phyloP scores from a whole-genome alignment of 352 stramenopile species.

The Pythium folliculosum region DNA sequence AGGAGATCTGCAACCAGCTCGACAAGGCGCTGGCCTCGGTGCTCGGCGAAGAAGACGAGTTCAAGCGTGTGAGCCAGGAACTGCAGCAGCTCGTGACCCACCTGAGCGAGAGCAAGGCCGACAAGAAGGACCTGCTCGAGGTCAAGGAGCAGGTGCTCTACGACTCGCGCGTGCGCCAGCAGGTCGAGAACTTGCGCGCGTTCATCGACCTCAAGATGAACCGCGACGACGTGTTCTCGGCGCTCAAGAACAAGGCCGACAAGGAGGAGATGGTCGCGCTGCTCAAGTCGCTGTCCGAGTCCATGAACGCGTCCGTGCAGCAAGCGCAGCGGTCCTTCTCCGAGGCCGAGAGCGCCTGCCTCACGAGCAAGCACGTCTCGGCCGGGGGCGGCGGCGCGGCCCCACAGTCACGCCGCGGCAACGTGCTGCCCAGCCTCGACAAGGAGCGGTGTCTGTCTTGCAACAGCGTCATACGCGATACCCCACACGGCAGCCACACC shows the following conservation, averaged over 20 bases:
- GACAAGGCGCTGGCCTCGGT: constrained; percentile 86
- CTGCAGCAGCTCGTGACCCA: constrained; percentile 83
- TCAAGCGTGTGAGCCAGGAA: constrained; percentile 83
- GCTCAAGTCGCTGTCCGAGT: constrained; percentile 79
- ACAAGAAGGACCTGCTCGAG: constrained; percentile 85
- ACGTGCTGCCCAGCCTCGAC: constrained; percentile 71
- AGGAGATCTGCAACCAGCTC: constrained; percentile 91
- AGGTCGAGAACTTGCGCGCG: constrained; percentile 82
- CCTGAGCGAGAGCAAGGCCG: constrained; percentile 77
- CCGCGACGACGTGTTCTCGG: constrained; percentile 80
- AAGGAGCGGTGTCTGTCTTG: constrained; percentile 79
- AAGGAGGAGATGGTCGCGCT: constrained; percentile 84
- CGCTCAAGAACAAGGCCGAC: constrained; percentile 84
- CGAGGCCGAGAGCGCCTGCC: constrained; percentile 69
- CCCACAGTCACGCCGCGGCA: constrained; percentile 40
- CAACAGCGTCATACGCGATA: constrained; percentile 68
- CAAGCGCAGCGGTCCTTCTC: constrained; percentile 62
- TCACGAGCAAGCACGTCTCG: constrained; percentile 67
- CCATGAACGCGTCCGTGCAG: constrained; percentile 81
- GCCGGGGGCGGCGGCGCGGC: constrained; percentile 7
- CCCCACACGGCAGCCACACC: constrained; percentile 33
- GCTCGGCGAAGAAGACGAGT: constrained; percentile 87
- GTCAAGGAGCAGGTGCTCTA: constrained; percentile 88
- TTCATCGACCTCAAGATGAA: constrained; percentile 92
- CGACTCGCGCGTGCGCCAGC: constrained; percentile 81